phyloP scores from a whole-genome alignment of 2,329 filamentous ascomycete species.

The Lachnellula subtilissima region DNA sequence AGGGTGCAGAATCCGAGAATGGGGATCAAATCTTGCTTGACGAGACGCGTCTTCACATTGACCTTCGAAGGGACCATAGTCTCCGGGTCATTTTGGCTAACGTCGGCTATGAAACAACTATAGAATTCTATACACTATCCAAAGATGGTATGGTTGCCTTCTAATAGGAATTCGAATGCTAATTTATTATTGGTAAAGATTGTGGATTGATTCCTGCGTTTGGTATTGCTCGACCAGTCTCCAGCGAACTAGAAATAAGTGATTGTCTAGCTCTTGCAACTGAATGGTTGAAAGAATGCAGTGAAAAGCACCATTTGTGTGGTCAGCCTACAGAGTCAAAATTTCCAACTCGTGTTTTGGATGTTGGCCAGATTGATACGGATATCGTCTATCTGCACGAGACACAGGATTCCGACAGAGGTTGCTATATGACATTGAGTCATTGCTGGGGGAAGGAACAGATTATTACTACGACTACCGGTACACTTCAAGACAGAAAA shows the following conservation, averaged over 20 bases:
- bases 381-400: background rate
- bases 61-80: background rate
- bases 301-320: background rate
- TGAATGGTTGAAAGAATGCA: background rate
- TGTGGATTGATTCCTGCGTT: background rate
- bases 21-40: background rate
- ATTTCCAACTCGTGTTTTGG: background rate
- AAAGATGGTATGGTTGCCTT: background rate
- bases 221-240: background rate
- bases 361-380: background rate
- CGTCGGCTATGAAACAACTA: background rate
- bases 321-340: background rate
- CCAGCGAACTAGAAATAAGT: background rate
- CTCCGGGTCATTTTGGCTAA: background rate
- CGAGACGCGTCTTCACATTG: background rate
- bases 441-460: slow-evolving; percentile 3
- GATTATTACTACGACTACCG: slow-evolving; percentile 1
- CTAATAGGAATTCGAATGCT: background rate
- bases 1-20: background rate
- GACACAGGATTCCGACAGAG: background rate
- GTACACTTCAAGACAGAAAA: background rate
- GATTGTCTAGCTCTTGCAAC: background rate
- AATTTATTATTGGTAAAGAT: background rate
- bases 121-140: slow-evolving; percentile 1
- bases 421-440: background rate